These are phyloP conservation scores for Micromonas pusilla DNA, from an alignment of 139 green algal species.

Conservation along the genomic window DNA sequence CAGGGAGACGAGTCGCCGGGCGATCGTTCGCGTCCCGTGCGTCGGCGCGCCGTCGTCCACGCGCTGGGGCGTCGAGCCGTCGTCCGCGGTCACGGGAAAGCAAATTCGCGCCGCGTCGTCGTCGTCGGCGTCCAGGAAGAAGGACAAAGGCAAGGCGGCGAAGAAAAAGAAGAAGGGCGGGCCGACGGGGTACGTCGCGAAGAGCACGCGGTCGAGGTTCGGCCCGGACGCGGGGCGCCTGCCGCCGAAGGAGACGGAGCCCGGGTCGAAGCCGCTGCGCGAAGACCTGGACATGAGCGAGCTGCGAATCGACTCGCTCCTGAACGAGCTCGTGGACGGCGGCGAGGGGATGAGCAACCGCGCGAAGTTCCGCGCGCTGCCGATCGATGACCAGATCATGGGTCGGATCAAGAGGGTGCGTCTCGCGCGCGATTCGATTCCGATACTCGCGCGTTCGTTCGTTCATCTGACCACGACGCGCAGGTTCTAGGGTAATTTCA, in stretches of 20 bases:
- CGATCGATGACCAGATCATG: neutral
- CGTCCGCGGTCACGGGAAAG: no score
- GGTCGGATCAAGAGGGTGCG: neutral
- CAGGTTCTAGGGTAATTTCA: neutral
- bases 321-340: neutral
- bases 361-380: slow-evolving; percentile 16
- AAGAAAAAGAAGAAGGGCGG: neutral
- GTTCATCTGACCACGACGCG: no score
- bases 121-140: neutral
- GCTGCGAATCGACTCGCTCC: neutral
- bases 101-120: no score
- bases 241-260: no score
- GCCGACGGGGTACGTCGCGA: no score
- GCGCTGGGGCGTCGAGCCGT: no score
- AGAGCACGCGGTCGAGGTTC: no score
- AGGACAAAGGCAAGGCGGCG: neutral
- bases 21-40: no score
- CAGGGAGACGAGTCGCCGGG: no score
- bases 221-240: no score
- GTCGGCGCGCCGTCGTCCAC: no score
- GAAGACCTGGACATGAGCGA: neutral
- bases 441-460: neutral
- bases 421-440: neutral
- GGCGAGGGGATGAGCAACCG: slow-evolving; percentile 10
- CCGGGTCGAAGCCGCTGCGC: neutral